Conservation (phyloP, 2,329 filamentous ascomycete species). For the Trichoderma koningiopsis region DNA sequence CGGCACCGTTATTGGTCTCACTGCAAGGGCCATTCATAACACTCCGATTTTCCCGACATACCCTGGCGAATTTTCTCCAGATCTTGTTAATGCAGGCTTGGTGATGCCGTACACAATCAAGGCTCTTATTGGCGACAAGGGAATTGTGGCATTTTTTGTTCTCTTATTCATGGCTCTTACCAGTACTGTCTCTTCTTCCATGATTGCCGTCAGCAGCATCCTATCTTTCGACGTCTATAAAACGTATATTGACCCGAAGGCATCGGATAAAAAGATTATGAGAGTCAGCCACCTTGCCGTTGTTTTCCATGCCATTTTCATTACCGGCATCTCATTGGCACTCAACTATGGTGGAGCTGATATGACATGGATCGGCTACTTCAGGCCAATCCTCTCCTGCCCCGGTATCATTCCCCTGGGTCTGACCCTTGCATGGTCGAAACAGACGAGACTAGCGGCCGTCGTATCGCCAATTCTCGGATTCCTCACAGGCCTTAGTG, state of each 20-base stretch:
- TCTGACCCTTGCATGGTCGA: conserved; percentile 19
- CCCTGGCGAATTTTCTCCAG: conserved; percentile 10
- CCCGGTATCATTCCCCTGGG: conserved; percentile 21
- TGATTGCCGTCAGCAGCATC: conserved; percentile 25
- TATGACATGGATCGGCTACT: conserved; percentile 25
- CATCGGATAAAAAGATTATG: conserved; percentile 20
- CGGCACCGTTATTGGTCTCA: conserved; percentile 22
- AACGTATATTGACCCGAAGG: conserved; percentile 22
- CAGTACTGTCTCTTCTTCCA: conserved; percentile 21
- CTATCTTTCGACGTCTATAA: conserved; percentile 20
- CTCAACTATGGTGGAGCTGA: conserved; percentile 23
- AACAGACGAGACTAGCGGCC: conserved; percentile 20
- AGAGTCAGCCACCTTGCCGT: conserved; percentile 21
- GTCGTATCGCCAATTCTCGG: conserved; percentile 13
- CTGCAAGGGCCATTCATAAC: conserved; percentile 23
- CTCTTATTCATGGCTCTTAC: conserved; percentile 23
- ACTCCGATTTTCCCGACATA: conserved; percentile 23
- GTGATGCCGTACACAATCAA: conserved; percentile 24
- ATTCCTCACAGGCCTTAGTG: conserved; percentile 15
- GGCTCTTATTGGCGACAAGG: conserved; percentile 21
- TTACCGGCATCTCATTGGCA: conserved; percentile 20
- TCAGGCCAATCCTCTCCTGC: conserved; percentile 25
- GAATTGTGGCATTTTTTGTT: conserved; percentile 21
- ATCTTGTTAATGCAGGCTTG: conserved; percentile 18
- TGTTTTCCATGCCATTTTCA: conserved; percentile 19